phyloP scores from a whole-genome alignment of 139 green algal genomes.

The Picochlorum sp. region DNA sequence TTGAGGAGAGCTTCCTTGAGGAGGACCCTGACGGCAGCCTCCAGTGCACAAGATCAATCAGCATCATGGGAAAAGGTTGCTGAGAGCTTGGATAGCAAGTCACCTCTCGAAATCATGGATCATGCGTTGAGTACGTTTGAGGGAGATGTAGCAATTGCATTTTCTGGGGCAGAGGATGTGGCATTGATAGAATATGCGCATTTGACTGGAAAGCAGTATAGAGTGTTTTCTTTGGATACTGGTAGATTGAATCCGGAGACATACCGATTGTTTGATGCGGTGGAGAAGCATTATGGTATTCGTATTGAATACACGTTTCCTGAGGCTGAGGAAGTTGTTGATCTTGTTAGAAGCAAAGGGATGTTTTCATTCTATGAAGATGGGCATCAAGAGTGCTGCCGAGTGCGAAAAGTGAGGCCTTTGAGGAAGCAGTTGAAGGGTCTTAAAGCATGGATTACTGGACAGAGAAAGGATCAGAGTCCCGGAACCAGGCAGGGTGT shows the following conservation, averaged over 20 bases:
- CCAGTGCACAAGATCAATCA: slow-evolving; percentile 6
- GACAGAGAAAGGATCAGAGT: slow-evolving; percentile 96
- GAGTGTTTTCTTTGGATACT: slow-evolving; percentile 97
- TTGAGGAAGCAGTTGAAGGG: slow-evolving; percentile 78
- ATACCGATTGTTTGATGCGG: slow-evolving; percentile 84
- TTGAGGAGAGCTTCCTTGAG: background rate
- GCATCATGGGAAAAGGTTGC: slow-evolving; percentile 51
- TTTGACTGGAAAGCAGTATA: slow-evolving; percentile 85
- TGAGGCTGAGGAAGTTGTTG: slow-evolving; percentile 73
- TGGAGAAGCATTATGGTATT: slow-evolving; percentile 98
- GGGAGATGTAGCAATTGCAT: slow-evolving; percentile 84
- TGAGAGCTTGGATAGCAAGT: slow-evolving; percentile 63
- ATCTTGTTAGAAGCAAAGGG: slow-evolving; percentile 92
- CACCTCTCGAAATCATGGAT: slow-evolving; percentile 91
- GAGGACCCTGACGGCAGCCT: background rate
- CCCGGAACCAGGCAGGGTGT: slow-evolving; percentile 84
- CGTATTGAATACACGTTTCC: slow-evolving; percentile 98
- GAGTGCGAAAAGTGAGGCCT: slow-evolving; percentile 84
- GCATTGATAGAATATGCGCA: slow-evolving; percentile 96
- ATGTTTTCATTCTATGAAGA: slow-evolving; percentile 98
- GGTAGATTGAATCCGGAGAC: slow-evolving; percentile 96
- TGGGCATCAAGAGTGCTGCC: slow-evolving; percentile 95
- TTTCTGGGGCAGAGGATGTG: slow-evolving; percentile 93
- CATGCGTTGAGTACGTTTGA: slow-evolving; percentile 84
- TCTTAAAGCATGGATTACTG: slow-evolving; percentile 94